These are phyloP conservation scores for Lactarius vividus DNA, from an alignment of 768 basidiomycete genomes.

Conservation along the genomic window DNA sequence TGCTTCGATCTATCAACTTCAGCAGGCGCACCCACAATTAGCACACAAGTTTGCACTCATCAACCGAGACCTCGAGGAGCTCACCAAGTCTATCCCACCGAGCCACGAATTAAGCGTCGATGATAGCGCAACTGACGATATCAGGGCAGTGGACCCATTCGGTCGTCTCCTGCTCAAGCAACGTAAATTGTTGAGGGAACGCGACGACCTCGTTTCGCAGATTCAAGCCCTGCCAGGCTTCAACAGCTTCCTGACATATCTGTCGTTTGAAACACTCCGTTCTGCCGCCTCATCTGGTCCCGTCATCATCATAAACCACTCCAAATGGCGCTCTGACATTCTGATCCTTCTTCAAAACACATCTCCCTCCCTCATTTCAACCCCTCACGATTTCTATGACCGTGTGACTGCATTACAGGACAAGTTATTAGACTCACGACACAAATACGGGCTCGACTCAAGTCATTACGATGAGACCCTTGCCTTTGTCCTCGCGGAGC, in stretches of 20 bases:
- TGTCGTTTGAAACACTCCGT: neutral
- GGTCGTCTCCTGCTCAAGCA: neutral
- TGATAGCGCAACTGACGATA: neutral
- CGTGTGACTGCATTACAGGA: neutral
- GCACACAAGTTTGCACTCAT: neutral
- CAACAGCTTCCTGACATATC: neutral
- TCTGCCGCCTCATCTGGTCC: neutral
- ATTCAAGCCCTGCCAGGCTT: neutral
- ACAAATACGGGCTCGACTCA: neutral
- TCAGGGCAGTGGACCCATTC: neutral
- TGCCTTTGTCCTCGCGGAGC: neutral
- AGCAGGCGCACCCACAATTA: neutral
- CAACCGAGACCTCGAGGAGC: neutral
- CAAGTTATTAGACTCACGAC: neutral
- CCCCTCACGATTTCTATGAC: neutral
- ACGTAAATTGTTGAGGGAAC: neutral
- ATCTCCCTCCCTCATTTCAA: neutral
- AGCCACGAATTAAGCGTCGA: neutral
- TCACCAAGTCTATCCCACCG: neutral
- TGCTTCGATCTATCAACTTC: neutral
- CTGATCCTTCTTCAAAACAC: neutral
- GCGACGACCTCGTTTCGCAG: neutral
- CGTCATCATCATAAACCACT: neutral
- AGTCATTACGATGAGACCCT: neutral
- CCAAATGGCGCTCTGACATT: neutral